Evolutionary conservation across 208 protist species (phyloP).

Genomic region (Wallacemonas sp.): DNA sequence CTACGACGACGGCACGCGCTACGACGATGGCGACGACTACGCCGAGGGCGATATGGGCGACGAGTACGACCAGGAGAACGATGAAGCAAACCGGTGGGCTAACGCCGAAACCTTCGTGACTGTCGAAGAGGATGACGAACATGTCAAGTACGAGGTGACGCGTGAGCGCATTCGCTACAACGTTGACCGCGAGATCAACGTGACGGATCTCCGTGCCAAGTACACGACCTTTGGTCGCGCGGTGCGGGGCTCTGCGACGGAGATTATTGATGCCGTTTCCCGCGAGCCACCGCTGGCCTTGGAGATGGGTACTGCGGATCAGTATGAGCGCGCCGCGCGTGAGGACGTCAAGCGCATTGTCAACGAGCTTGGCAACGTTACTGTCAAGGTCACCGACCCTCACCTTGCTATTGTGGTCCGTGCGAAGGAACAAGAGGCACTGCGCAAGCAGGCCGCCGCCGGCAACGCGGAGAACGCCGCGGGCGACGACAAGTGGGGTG

Average conservation of each 20-base stretch:
- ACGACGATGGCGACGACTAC: constrained; percentile 25
- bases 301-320: constrained; percentile 76
- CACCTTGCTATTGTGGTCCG: constrained; percentile 40
- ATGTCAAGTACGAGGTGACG: constrained; percentile 43
- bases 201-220: constrained; percentile 41
- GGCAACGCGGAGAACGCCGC: constrained; percentile 2
- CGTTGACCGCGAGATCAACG: constrained; percentile 29
- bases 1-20: constrained; percentile 24
- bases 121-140: constrained; percentile 28
- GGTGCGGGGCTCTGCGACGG: constrained; percentile 27
- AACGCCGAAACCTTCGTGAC: constrained; percentile 41
- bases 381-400: constrained; percentile 61
- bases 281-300: constrained; percentile 67
- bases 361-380: constrained; percentile 47
- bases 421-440: constrained; percentile 18
- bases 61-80: constrained; percentile 19
- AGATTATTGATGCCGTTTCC: constrained; percentile 48
- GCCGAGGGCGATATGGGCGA: constrained; percentile 36
- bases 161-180: constrained; percentile 40
- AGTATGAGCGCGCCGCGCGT: constrained; percentile 68
- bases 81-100: constrained; percentile 46
- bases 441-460: constrained; percentile 40
- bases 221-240: constrained; percentile 51
- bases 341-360: constrained; percentile 74
- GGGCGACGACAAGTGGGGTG: constrained; percentile 12